Evolutionary conservation across 2,329 filamentous ascomycete genomes (phyloP), one percentile per base, ranked within the genome.

Genomic region (Penicillium concentricum): DNA sequence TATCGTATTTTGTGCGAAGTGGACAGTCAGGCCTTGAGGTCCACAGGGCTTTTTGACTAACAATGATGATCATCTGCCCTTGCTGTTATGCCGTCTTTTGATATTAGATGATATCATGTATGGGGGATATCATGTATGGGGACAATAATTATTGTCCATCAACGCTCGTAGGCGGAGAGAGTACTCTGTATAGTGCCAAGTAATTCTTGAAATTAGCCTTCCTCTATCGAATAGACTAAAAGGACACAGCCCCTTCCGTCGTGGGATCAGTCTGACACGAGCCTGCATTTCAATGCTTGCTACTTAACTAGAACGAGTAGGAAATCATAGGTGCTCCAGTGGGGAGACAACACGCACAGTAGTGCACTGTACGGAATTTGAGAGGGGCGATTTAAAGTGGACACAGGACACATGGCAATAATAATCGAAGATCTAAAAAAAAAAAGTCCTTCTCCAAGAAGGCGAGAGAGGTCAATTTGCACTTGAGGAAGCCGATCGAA

Each of bases 121-220:
- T 18, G 39, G 15, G n/a, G 2, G 6, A 4, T 51, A 46, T 46
- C 44, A 63, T 60, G 51, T 61, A 51, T 18, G 39, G 15, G n/a
- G 2, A 15, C 38, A 37, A 65, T 61, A 37, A 65, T 61, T 62
- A 64, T 60, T 54, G 55, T 26, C 3, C 20, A 51, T 51, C 18
- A 51, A 16, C 13, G 22, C 30, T 37, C 9, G 37, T 20, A 12
- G 13, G n/a, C 46, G 18, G 30, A 32, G 15, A 45, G 34, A 18
- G 30, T 34, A 28, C 13, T 16, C 13, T 22, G 44, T 46, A 34
- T 34, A 15, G 16, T 22, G n/a, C 20, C 24, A 13, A 28, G 8
- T 41, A 37, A n/a, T 15, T 24, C 12, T 13, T 34, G 18, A n/a
- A 24, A 20, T 34, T 26, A 32, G 3, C 26, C 26, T 54, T 41